Percentiles rank a stretch among this genome's conserved stretches.
Evolutionary conservation across 2,329 filamentous ascomycete species (phyloP).

Genomic region (Huntiella moniliformis): DNA sequence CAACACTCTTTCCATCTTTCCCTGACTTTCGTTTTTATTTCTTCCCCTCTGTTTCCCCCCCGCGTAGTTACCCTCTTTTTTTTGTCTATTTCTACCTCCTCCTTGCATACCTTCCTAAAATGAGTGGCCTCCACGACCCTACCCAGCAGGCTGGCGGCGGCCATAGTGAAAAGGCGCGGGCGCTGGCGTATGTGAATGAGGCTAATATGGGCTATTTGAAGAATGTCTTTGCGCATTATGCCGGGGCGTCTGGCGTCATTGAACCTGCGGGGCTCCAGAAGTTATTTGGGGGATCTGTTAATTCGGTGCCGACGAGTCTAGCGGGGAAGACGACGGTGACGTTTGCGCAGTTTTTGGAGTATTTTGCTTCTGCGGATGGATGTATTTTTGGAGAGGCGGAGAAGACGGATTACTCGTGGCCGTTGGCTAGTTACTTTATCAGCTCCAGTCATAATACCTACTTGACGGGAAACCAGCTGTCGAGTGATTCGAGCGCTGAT

Average conservation of each 20-base stretch:
- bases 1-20: no score
- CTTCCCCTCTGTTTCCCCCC: no score
- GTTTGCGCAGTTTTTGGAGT: conserved; percentile 30
- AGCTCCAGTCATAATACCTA: conserved; percentile 95
- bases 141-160: conserved; percentile 30
- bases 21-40: no score
- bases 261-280: conserved; percentile 14
- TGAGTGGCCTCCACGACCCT: conserved; percentile 14
- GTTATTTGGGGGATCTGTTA: no score
- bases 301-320: conserved; percentile 14
- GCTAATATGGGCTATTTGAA: conserved; percentile 25
- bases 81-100: not conserved
- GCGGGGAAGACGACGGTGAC: conserved; percentile 20
- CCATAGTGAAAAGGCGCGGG: conserved; percentile 23
- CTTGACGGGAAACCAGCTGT: conserved; percentile 72
- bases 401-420: conserved; percentile 44
- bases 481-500: conserved; percentile 68
- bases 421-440: conserved; percentile 80
- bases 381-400: conserved; percentile 24
- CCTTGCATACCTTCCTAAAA: not conserved
- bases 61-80: not conserved
- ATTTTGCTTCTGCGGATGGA: conserved; percentile 34
- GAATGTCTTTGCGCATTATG: conserved; percentile 27
- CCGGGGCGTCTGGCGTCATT: conserved; percentile 26
- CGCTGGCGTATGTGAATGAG: conserved; percentile 24